Evolutionary conservation across 23 red algal species (phyloP), one percentile per base, ranked within the genome.

Genomic region (Gracilariopsis chorda): DNA sequence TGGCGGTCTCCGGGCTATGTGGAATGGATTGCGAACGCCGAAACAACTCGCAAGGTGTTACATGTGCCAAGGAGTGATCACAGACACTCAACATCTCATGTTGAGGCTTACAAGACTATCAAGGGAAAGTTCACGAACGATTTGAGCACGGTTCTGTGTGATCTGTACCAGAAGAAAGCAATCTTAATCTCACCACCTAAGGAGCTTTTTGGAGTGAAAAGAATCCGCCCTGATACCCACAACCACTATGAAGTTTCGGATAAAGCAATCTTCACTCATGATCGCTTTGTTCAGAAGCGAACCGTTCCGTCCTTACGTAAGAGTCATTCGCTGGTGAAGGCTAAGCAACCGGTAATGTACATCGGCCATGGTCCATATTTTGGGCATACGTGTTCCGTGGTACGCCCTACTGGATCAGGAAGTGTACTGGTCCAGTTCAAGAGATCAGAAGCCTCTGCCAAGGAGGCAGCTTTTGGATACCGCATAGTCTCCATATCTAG

Each of bases 401-500:
- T 74, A 19, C 36, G 60, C 5, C 74, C 41, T 57, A 49, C 64
- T 28, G 70, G 80, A 47, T 25, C 49, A 19, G 51, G 46, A 51
- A 59, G 37, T 9, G 79, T 83, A 35, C 28, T 41, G n/a, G 63
- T 72, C 14, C 47, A 69, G 61, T 93, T 93, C 71, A 43, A 25
- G 14, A 60, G 59, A 36, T 63, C 61, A 51, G 90, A 56, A 42
- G 43, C 73, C 24, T 59, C 72, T 40, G 87, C 90, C 16, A 76
- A 61, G 19, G 90, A 93, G 20, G 77, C 90, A 27, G 80, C 90
- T 0, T 93, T 93, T 78, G 90, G 90, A 29, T 93, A 93, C 44
- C 90, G 90, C 10, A 79, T 93, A 72, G 90, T 93, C 14, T 37
- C 63, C 16, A 25, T 46, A 21, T 47, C 79, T 16, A 48, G 28